phyloP scores from a whole-genome alignment of 768 basidiomycete species.

The Tremella yokohamensis region DNA sequence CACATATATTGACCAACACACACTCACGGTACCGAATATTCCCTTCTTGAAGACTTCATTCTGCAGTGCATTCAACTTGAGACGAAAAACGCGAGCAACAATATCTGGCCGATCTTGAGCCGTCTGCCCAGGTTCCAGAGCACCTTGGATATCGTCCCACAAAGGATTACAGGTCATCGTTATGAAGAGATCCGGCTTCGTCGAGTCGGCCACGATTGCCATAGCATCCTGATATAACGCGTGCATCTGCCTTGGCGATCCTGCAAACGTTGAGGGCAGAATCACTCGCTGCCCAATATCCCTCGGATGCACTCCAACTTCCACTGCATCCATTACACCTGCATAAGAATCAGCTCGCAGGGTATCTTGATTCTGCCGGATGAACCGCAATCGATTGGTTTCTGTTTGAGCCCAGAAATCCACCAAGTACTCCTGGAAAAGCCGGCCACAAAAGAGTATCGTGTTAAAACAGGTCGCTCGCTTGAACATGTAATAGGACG shows the following conservation, averaged over 20 bases:
- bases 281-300: background rate
- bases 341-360: background rate
- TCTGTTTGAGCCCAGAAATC: background rate
- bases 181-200: background rate
- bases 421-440: background rate
- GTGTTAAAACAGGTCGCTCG: background rate
- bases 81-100: background rate
- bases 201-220: background rate
- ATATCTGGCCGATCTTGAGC: background rate
- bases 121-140: background rate
- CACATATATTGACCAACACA: background rate
- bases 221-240: background rate
- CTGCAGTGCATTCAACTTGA: background rate
- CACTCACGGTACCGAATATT: background rate
- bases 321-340: background rate
- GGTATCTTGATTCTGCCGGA: background rate
- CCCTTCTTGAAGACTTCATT: background rate
- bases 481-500: background rate
- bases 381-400: background rate
- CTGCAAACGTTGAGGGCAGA: background rate
- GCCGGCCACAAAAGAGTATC: background rate
- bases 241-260: background rate
- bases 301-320: background rate
- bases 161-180: background rate
- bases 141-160: background rate